Percentiles rank a stretch among this genome's conserved stretches.
These are phyloP conservation scores for Zasmidium angulare DNA, from an alignment of 2,329 filamentous ascomycete genomes.

Conservation along the genomic window DNA sequence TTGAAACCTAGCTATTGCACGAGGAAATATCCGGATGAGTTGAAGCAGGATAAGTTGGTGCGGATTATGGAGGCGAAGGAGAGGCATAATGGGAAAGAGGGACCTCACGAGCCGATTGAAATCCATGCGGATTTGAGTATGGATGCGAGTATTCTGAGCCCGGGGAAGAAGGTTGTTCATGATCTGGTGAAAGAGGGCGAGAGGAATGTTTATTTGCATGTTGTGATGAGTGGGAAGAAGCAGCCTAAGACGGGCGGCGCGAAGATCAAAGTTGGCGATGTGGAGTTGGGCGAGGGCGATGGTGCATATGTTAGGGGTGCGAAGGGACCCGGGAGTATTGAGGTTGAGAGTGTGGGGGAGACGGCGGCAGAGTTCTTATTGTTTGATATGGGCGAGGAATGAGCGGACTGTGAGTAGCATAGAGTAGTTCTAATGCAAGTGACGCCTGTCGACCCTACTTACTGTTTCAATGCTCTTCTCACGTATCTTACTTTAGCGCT, in stretches of 20 bases:
- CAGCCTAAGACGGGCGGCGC: slow-evolving; percentile 68
- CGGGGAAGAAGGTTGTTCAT: slow-evolving; percentile 68
- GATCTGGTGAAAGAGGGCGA: slow-evolving; percentile 64
- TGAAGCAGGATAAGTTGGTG: slow-evolving; percentile 70
- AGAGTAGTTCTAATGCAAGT: too few species aligned
- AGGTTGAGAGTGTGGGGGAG: slow-evolving; percentile 49
- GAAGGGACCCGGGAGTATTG: slow-evolving; percentile 44
- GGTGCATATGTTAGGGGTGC: slow-evolving; percentile 69
- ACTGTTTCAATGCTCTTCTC: too few species aligned
- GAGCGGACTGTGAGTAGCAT: background rate
- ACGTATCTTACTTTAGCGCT: too few species aligned
- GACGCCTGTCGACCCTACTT: too few species aligned
- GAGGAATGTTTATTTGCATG: slow-evolving; percentile 75
- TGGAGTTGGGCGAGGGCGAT: slow-evolving; percentile 72
- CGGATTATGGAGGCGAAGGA: slow-evolving; percentile 74
- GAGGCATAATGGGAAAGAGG: slow-evolving; percentile 63
- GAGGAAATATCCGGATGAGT: slow-evolving; percentile 67
- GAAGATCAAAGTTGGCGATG: slow-evolving; percentile 68
- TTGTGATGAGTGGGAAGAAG: slow-evolving; percentile 63
- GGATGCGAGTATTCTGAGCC: slow-evolving; percentile 71
- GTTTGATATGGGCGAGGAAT: slow-evolving; percentile 48
- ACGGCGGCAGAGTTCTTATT: slow-evolving; percentile 49
- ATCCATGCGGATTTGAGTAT: slow-evolving; percentile 84
- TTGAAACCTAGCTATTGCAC: slow-evolving; percentile 77
- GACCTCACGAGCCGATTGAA: slow-evolving; percentile 69